These are phyloP conservation scores for Lichtheimia ramosa DNA, from an alignment of 371 early-diverging fungal species.

Conservation along the genomic window DNA sequence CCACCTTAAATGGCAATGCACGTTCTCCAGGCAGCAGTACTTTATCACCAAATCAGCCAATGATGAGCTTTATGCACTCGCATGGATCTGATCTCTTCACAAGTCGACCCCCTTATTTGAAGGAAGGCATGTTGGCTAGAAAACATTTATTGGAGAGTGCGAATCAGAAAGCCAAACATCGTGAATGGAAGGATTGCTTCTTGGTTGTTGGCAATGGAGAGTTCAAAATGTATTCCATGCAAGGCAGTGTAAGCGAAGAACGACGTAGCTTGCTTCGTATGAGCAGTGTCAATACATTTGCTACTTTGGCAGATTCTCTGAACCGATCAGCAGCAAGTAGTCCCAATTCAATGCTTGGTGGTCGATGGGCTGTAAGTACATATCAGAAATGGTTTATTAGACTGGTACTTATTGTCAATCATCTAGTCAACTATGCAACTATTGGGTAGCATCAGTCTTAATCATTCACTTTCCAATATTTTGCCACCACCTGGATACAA, in stretches of 20 bases:
- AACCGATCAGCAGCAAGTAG: slow-evolving; percentile 7
- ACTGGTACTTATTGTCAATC: neutral
- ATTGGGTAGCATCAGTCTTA: slow-evolving; percentile 65
- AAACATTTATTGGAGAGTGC: slow-evolving; percentile 81
- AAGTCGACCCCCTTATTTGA: slow-evolving; percentile 48
- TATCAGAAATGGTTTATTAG: neutral
- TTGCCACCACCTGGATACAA: slow-evolving; percentile 87
- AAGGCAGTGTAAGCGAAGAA: slow-evolving; percentile 11
- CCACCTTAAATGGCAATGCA: slow-evolving; percentile 2
- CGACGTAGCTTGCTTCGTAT: slow-evolving; percentile 34
- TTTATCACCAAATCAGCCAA: slow-evolving; percentile 20
- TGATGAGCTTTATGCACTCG: slow-evolving; percentile 22
- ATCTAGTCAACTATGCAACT: slow-evolving; percentile 22
- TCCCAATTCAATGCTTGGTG: neutral
- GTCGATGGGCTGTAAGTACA: slow-evolving; percentile 15
- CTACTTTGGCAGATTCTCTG: slow-evolving; percentile 47
- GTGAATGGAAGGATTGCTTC: slow-evolving; percentile 84
- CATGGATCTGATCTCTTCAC: slow-evolving; percentile 27
- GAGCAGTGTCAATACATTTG: slow-evolving; percentile 21
- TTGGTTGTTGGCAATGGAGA: slow-evolving; percentile 75
- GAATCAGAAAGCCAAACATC: slow-evolving; percentile 78
- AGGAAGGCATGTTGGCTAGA: slow-evolving; percentile 81
- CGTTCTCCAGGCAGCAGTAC: neutral
- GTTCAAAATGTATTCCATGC: slow-evolving; percentile 73
- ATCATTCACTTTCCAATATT: slow-evolving; percentile 79